Evolutionary conservation across 768 basidiomycete species (phyloP).

Genomic region (Boletus rubescentipes): DNA sequence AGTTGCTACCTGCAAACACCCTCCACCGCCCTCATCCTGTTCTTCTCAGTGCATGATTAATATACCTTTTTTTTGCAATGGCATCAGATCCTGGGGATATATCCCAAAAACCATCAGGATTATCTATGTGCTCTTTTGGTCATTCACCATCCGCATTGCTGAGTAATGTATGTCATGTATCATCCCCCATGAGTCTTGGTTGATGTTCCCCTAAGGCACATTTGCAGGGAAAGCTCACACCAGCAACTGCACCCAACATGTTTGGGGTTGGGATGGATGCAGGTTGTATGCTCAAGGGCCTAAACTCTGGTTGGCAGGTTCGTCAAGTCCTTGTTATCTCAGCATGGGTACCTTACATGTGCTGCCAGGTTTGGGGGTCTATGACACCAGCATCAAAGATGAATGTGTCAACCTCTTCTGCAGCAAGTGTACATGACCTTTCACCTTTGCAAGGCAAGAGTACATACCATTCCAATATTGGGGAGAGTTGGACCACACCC

Average conservation of each 20-base stretch:
- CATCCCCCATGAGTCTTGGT: neutral
- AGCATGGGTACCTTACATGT: slow-evolving; percentile 10
- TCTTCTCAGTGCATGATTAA: slow-evolving; percentile 31
- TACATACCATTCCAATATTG: slow-evolving; percentile 45
- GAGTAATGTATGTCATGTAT: slow-evolving; percentile 45
- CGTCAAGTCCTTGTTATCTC: slow-evolving; percentile 22
- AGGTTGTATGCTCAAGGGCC: slow-evolving; percentile 47
- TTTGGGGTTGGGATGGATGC: slow-evolving; percentile 52
- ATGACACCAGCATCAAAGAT: slow-evolving; percentile 48
- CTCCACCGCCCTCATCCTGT: slow-evolving; percentile 16
- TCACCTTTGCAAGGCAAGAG: slow-evolving; percentile 45
- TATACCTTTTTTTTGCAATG: slow-evolving; percentile 28
- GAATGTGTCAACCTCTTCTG: slow-evolving; percentile 64
- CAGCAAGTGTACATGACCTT: slow-evolving; percentile 50
- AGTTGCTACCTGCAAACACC: slow-evolving; percentile 16
- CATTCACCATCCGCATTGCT: slow-evolving; percentile 65
- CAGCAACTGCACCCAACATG: slow-evolving; percentile 44
- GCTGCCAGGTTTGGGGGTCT: slow-evolving; percentile 57
- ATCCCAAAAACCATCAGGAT: slow-evolving; percentile 67
- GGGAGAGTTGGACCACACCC: slow-evolving; percentile 52
- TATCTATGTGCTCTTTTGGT: slow-evolving; percentile 61
- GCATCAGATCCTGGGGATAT: slow-evolving; percentile 39
- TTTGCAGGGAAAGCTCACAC: slow-evolving; percentile 47
- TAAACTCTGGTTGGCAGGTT: slow-evolving; percentile 71
- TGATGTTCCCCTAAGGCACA: slow-evolving; percentile 32